Percentiles rank a stretch among this genome's conserved stretches.
phyloP scores from a whole-genome alignment of 2,329 filamentous ascomycete genomes.

The Paecilomyces sp. region DNA sequence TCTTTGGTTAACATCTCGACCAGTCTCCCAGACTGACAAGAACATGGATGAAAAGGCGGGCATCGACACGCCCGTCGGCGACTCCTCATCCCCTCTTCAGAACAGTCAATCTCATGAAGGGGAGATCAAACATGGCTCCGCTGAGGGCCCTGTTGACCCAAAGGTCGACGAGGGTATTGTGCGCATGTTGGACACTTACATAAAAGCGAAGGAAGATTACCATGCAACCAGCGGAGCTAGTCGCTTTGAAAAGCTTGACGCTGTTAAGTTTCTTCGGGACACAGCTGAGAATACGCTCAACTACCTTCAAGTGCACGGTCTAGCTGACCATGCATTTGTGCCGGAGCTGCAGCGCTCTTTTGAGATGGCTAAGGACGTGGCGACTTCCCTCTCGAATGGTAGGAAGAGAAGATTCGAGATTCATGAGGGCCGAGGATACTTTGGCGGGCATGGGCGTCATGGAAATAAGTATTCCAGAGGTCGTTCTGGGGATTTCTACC shows the following conservation, averaged over 20 bases:
- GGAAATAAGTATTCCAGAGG: neutral
- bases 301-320: slow-evolving; percentile 20
- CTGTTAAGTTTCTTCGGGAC: slow-evolving; percentile 36
- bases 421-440: neutral
- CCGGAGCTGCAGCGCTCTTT: slow-evolving; percentile 27
- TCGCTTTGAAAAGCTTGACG: slow-evolving; percentile 14
- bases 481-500: slow-evolving; percentile 18
- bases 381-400: slow-evolving; percentile 28
- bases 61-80: neutral
- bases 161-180: slow-evolving; percentile 14
- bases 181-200: slow-evolving; percentile 23
- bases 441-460: neutral
- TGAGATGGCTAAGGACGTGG: slow-evolving; percentile 25
- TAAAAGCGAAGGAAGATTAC: slow-evolving; percentile 31
- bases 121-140: neutral
- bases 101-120: neutral
- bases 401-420: slow-evolving; percentile 32
- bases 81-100: neutral
- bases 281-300: slow-evolving; percentile 35
- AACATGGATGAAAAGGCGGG: neutral
- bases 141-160: slow-evolving; percentile 2
- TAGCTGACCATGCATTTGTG: slow-evolving; percentile 19
- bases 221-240: slow-evolving; percentile 17
- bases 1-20: neutral
- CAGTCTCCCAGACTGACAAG: neutral